Evolutionary conservation across 2,329 filamentous ascomycete genomes (phyloP), one percentile per base, ranked within the genome.

Genomic region (Pseudohalonectria lignicola): DNA sequence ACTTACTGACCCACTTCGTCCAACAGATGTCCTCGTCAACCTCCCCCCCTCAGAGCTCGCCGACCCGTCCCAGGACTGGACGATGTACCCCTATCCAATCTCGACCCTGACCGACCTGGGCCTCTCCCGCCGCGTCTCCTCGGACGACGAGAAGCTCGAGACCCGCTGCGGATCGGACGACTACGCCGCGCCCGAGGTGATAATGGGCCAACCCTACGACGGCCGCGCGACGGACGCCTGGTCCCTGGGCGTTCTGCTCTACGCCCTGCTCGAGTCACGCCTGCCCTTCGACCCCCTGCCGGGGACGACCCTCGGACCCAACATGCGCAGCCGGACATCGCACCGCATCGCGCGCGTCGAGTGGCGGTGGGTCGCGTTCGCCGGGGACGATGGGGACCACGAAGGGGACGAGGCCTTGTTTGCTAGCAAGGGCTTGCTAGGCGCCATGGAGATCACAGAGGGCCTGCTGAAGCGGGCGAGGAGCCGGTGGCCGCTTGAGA

Each of bases 111-210:
- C 88, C 13, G 92, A 98, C 55, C 70, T 98, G 11, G 92, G 92
- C 12, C 76, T 98, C 11, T 93, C 87, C 3, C 76, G 90, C 39
- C 80, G 83, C 26, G 85, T 96, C 29, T 76, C 86, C n/a, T 76
- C 86, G 13, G 81, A 86, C 44, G 86, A 86, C 37, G 86, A 93
- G 47, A 81, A 90, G 43, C 72, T 98, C n/a, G 85, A 85, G 43
- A 96, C 90, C 2, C 77, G 92, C 9, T 98, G 92, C 57, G 92
- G 92, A 23, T 94, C 85, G 30, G 92, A 96, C 60, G 92, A 98
- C 61, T 98, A 98, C 55, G 90, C 90, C 2, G 90, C 92, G 0
- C 92, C 92, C 0, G 92, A 98, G 57, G 87, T 98, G 33, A 81
- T 98, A 39, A 86, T 98, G 69, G 90, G 90, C 18, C 86, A 94